Conservation (phyloP, 2,329 filamentous ascomycete genomes). For the Sarocladiaceae sp. region DNA sequence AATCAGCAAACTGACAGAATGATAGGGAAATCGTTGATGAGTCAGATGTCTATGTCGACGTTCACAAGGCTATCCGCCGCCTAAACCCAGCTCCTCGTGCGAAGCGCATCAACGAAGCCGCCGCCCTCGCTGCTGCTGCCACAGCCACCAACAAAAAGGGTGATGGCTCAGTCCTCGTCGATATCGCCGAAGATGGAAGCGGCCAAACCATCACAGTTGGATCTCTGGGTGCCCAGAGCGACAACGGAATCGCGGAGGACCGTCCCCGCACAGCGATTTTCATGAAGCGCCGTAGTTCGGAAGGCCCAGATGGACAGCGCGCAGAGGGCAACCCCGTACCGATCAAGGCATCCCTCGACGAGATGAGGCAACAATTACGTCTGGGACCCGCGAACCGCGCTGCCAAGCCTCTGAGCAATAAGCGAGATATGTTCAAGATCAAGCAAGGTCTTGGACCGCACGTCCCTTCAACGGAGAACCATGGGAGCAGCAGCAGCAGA, state of each 20-base stretch:
- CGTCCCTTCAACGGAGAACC: conserved; percentile 5
- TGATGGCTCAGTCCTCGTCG: conserved; percentile 26
- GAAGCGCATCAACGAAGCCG: conserved; percentile 42
- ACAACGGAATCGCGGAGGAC: conserved; percentile 35
- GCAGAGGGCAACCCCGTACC: conserved; percentile 43
- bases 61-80: conserved; percentile 94
- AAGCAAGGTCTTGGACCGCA: conserved; percentile 40
- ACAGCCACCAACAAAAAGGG: conserved; percentile 16
- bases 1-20: conserved; percentile 19
- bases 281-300: conserved; percentile 55
- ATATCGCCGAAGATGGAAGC: conserved; percentile 40
- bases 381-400: conserved; percentile 65
- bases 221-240: conserved; percentile 33
- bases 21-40: conserved; percentile 94
- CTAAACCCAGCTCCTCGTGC: conserved; percentile 79
- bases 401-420: conserved; percentile 55
- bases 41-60: conserved; percentile 96
- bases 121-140: conserved; percentile 25
- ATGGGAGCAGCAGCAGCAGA: conserved; percentile 13
- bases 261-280: conserved; percentile 53
- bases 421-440: conserved; percentile 62
- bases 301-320: conserved; percentile 47
- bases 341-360: conserved; percentile 56
- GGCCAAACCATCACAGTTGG: conserved; percentile 23
- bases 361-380: conserved; percentile 60